Conservation (phyloP, 495 filamentous ascomycete genomes). For the Xylaria bambusicola region DNA sequence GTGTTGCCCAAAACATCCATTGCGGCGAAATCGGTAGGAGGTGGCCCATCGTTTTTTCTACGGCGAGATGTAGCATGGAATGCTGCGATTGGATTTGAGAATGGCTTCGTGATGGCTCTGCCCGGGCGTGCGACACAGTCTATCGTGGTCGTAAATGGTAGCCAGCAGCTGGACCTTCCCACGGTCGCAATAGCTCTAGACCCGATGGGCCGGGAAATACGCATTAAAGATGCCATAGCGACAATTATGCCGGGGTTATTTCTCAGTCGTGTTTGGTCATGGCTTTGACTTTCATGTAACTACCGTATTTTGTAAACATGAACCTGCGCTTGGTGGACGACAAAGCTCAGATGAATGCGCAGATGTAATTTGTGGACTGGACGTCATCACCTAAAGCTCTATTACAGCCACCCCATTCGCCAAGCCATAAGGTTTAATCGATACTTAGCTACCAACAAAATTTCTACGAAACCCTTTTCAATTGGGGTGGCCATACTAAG, state of each 20-base stretch:
- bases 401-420: neutral
- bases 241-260: constrained; percentile 16
- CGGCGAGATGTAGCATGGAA: constrained; percentile 14
- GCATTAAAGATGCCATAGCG: constrained; percentile 27
- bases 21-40: constrained; percentile 68
- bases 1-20: constrained; percentile 80
- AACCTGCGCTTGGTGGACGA: no score
- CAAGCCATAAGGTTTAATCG: no score
- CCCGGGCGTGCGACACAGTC: neutral
- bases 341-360: no score
- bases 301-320: no score
- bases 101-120: neutral
- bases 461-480: no score
- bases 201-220: constrained; percentile 22
- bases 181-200: constrained; percentile 17
- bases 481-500: no score
- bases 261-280: constrained; percentile 19
- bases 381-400: constrained; percentile 26
- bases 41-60: constrained; percentile 26
- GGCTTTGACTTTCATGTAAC: no score
- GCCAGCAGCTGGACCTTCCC: constrained; percentile 16
- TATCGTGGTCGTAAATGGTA: constrained; percentile 7
- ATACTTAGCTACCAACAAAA: no score
- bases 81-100: neutral
- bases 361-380: constrained; percentile 23